Evolutionary conservation across 2,329 filamentous ascomycete genomes (phyloP), one percentile per base, ranked within the genome.

Genomic region (Decorospora gaudefroyi): DNA sequence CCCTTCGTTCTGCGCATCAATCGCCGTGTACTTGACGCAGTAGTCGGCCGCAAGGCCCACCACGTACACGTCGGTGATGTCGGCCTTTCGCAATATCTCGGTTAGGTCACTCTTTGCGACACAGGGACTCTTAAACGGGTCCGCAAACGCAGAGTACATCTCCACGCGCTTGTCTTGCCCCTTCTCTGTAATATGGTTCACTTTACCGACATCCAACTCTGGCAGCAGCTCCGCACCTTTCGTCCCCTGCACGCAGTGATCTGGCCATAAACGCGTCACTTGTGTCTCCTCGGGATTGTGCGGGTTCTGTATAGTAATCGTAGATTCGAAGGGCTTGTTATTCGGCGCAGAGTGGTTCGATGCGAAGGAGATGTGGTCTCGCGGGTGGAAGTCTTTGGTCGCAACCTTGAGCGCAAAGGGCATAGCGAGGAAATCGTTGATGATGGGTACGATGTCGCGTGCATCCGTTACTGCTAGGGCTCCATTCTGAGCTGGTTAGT

Each of bases 101-200:
- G 78, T 79, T 17, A 97, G 74, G 10, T 84, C 84, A 60, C 81
- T 85, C 60, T 72, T 82, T 17, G 74, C 75, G 10, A 86, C 75
- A 21, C 72, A 73, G 1, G 84, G 83, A 4, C 77, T 77, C 26
- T 71, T 71, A 59, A 96, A 92, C 0, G 88, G 87, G 64, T 91
- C 88, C 49, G 86, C 85, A 2, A 99, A 97, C 0, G 86, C 90
- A 50, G 87, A 92, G 72, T 96, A 97, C 87, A 96, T 96, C 72
- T 99, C 93, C 2, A 96, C 81, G 30, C 80, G 75, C 30, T 76
- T 68, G 64, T 90, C 79, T 64, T 77, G 80, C 8, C 93, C 93
- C 74, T 99, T 99, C 56, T 87, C 80, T 10, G 96, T 73, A 18
- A 90, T 74, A 23, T 71, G 58, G 56, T 92, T 79, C n/a, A 95